These are phyloP conservation scores for Picochlorum costavermella DNA, from an alignment of 139 green algal genomes.

Conservation along the genomic window DNA sequence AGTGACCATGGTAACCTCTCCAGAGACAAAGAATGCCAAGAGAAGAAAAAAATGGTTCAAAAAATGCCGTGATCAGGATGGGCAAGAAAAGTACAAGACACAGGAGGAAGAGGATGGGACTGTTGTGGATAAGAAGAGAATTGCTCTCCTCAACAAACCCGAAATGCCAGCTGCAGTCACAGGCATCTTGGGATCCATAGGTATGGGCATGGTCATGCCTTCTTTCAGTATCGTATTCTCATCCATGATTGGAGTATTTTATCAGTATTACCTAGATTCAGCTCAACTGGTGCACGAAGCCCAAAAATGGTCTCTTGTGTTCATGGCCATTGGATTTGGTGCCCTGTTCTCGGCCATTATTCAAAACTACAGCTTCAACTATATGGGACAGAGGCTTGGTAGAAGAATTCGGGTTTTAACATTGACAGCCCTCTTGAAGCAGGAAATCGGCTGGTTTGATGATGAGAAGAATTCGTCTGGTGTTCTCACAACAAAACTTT, in stretches of 20 bases:
- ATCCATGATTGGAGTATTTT: constrained; percentile 42
- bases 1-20: neutral
- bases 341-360: constrained; percentile 25
- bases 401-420: constrained; percentile 50
- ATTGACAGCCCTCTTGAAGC: constrained; percentile 47
- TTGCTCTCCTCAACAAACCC: constrained; percentile 40
- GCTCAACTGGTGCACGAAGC: constrained; percentile 20
- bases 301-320: constrained; percentile 50
- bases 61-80: neutral
- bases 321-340: constrained; percentile 49
- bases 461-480: constrained; percentile 48
- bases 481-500: constrained; percentile 45
- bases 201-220: constrained; percentile 52
- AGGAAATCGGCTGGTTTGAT: constrained; percentile 53
- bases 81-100: neutral
- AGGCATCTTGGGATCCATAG: constrained; percentile 33
- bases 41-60: neutral
- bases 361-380: constrained; percentile 40
- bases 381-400: constrained; percentile 51
- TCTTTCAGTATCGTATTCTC: constrained; percentile 52
- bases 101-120: neutral
- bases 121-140: neutral
- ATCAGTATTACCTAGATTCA: constrained; percentile 1
- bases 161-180: constrained; percentile 37
- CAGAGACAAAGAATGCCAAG: neutral